Percentiles rank a stretch among this genome's conserved stretches.
These are phyloP conservation scores for Nymphaea thermarum DNA, from an alignment of 164 flowering plant genomes.

Conservation along the genomic window DNA sequence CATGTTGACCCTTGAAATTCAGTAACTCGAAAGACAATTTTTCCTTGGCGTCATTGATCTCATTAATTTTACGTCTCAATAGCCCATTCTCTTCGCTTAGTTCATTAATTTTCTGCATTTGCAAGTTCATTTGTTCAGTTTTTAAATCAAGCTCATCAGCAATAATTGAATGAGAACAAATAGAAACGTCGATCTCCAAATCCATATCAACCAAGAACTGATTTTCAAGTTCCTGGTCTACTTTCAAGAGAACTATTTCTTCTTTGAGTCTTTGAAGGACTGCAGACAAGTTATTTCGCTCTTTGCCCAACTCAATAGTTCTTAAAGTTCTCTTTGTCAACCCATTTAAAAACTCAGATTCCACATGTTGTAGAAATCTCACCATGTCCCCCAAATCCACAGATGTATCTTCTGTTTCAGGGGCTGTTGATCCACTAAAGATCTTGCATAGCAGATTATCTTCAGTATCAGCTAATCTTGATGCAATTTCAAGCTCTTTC, in stretches of 20 bases:
- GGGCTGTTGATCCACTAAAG: not conserved
- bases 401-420: not conserved
- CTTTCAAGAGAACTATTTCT: conserved; percentile 28
- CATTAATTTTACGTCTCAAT: conserved; percentile 31
- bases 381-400: not conserved
- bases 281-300: conserved; percentile 10
- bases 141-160: conserved; percentile 24
- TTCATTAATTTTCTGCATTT: conserved; percentile 10
- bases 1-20: conserved; percentile 17
- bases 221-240: conserved; percentile 34
- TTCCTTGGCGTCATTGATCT: conserved; percentile 18
- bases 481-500: not conserved
- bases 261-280: conserved; percentile 28
- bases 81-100: conserved; percentile 34
- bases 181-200: conserved; percentile 15
- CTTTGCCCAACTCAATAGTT: conserved; percentile 20
- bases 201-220: conserved; percentile 23
- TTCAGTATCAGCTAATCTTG: not conserved
- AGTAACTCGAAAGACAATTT: conserved; percentile 18
- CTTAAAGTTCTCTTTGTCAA: conserved; percentile 20
- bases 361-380: not conserved
- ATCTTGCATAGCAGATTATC: not conserved
- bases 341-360: not conserved
- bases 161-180: conserved; percentile 22
- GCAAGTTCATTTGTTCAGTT: conserved; percentile 21